Percentiles rank a stretch among this genome's conserved stretches.
phyloP scores from a whole-genome alignment of 208 protist species.

The Acanthamoeba quina region DNA sequence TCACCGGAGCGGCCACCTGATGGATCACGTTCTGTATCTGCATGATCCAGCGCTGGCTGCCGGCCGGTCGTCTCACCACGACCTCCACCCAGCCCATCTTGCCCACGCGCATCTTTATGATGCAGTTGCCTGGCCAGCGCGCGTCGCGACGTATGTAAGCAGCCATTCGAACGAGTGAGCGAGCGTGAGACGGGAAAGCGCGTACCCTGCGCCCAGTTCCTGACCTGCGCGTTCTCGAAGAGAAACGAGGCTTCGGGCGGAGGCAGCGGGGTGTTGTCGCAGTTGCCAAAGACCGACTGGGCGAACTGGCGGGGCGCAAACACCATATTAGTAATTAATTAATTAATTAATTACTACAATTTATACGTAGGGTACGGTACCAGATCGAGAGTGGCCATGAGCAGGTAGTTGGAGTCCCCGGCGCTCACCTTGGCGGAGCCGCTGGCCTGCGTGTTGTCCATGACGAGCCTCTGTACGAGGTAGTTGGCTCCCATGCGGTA shows the following conservation, averaged over 20 bases:
- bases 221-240: slow-evolving; percentile 20
- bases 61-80: background rate
- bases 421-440: background rate
- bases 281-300: slow-evolving; percentile 62
- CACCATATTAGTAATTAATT: too few species aligned
- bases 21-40: slow-evolving; percentile 68
- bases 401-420: background rate
- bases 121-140: slow-evolving; percentile 36
- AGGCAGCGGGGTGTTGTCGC: slow-evolving; percentile 15
- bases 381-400: slow-evolving; percentile 70
- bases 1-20: background rate
- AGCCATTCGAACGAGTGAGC: too few species aligned
- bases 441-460: background rate
- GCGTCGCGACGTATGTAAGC: background rate
- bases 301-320: background rate
- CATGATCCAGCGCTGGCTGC: slow-evolving; percentile 56
- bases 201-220: slow-evolving; percentile 56
- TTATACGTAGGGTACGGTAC: slow-evolving; percentile 11
- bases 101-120: slow-evolving; percentile 32
- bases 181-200: background rate
- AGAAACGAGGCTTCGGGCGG: background rate
- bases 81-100: slow-evolving; percentile 69
- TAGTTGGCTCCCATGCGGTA: slow-evolving; percentile 59
- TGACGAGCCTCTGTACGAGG: slow-evolving; percentile 25
- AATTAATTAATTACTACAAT: too few species aligned